Evolutionary conservation across 371 early-diverging fungal species (phyloP).

Genomic region (Syncephalastrum monosporum): DNA sequence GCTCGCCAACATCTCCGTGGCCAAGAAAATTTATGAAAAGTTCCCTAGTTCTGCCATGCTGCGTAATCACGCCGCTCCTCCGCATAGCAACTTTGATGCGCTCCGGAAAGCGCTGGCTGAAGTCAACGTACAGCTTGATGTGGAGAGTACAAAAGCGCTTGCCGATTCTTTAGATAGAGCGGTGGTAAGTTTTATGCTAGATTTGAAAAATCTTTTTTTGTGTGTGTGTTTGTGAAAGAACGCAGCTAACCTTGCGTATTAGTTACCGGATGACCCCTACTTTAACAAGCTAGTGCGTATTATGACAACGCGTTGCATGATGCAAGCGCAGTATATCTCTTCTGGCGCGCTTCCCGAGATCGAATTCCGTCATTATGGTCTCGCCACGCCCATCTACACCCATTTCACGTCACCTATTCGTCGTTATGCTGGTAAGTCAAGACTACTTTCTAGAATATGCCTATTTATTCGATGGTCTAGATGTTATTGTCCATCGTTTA

Average conservation of each 20-base stretch:
- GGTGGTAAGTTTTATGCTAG: slow-evolving; percentile 35
- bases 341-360: slow-evolving; percentile 72
- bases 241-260: background rate
- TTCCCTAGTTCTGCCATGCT: slow-evolving; percentile 95
- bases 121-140: slow-evolving; percentile 41
- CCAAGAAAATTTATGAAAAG: slow-evolving; percentile 83
- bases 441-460: background rate
- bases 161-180: slow-evolving; percentile 83
- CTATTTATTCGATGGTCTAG: slow-evolving; percentile 33
- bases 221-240: too few species aligned
- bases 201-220: too few species aligned
- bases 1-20: slow-evolving; percentile 98
- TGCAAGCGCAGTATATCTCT: slow-evolving; percentile 91
- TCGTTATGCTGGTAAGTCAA: slow-evolving; percentile 75
- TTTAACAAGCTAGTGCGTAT: slow-evolving; percentile 89
- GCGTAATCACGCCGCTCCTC: slow-evolving; percentile 83
- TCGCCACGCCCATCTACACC: slow-evolving; percentile 85
- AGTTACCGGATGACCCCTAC: slow-evolving; percentile 76
- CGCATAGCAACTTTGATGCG: slow-evolving; percentile 74
- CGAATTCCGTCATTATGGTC: slow-evolving; percentile 89
- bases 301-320: slow-evolving; percentile 93
- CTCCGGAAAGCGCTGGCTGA: slow-evolving; percentile 70
- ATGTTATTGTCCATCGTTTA: slow-evolving; percentile 94
- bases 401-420: slow-evolving; percentile 98
- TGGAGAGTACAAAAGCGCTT: slow-evolving; percentile 68